Evolutionary conservation across 2,329 filamentous ascomycete genomes (phyloP), one percentile per base, ranked within the genome.

Genomic region (Lecanoromycetidae sp.): DNA sequence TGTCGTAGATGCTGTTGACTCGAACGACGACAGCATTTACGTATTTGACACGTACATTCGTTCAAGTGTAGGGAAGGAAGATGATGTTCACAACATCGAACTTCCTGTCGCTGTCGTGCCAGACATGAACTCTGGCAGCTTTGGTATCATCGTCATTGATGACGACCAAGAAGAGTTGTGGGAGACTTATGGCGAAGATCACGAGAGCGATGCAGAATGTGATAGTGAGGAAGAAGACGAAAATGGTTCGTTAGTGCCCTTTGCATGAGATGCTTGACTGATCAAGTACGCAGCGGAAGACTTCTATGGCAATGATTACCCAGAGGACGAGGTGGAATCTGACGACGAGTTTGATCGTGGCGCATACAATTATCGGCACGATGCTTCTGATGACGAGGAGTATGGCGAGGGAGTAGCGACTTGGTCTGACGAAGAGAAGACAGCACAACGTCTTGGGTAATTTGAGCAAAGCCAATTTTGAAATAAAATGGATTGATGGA

Each of bases 211-310:
- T 37, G 68, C 71, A 35, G 68, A 71, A 37, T 76, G 71, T 63
- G 70, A 77, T 52, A 76, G 70, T 27, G 77, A 80, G 49, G 76
- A 79, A 52, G 75, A 76, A 22, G 76, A 80, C 54, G 76, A 76
- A 30, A 80, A 81, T 57, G 74, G 70, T 71, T 58, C 56, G 61
- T 54, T 19, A 25, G 4, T 19, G 20, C 29, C 29, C 17, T 5
- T 26, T 9, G 25, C 7, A 13, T 22, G 23, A 30, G 26, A 17
- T 19, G 25, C 17, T 10, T 35, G 5, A 46, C 17, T 46, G 29
- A 33, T 20, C 19, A 9, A n/a, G 37, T 17, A 7, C 26, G 47
- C 49, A 71, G 69, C 69, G 26, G 69, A 72, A 53, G 68, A 71
- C 49, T 67, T 70, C 52, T 69, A 68, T 22, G 66, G 66, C 39